These are phyloP conservation scores for Pythium volutum DNA, from an alignment of 352 stramenopile genomes.

Conservation along the genomic window DNA sequence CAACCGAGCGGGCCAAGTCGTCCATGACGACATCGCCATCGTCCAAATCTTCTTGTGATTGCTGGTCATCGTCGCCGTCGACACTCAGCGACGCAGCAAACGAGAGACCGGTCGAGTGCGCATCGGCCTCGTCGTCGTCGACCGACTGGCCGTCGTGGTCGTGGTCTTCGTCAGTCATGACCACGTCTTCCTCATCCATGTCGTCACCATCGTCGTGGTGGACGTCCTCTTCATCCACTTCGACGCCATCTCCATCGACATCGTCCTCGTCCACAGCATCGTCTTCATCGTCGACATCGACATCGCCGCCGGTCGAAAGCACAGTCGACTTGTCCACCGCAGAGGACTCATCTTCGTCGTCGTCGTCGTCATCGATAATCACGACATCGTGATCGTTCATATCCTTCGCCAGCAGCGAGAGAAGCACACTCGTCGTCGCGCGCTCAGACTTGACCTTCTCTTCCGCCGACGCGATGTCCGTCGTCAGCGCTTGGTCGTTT, in stretches of 20 bases:
- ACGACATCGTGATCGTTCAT: conserved; percentile 45
- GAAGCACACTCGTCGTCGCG: conserved; percentile 42
- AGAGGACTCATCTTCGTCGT: conserved; percentile 25
- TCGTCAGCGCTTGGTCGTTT: conserved; percentile 21
- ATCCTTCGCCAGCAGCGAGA: conserved; percentile 49
- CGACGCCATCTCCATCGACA: conserved; percentile 30
- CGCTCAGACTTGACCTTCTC: conserved; percentile 12
- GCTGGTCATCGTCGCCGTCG: conserved; percentile 12
- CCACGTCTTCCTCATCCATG: conserved; percentile 32
- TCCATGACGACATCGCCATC: conserved; percentile 8
- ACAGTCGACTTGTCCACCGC: conserved; percentile 19
- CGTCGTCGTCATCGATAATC: conserved; percentile 56
- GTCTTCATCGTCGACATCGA: conserved; percentile 32
- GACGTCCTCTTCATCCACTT: conserved; percentile 34
- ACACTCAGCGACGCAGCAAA: conserved; percentile 21
- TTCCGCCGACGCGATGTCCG: neutral
- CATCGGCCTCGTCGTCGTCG: conserved; percentile 13
- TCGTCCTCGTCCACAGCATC: conserved; percentile 27
- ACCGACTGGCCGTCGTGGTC: conserved; percentile 12
- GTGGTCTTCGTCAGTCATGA: conserved; percentile 23
- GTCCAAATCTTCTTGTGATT: conserved; percentile 12
- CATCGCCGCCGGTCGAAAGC: conserved; percentile 8
- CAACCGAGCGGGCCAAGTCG: neutral
- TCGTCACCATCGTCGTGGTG: conserved; percentile 28
- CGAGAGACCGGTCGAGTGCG: conserved; percentile 11